Conservation (phyloP, 371 early-diverging fungal species). For the Parasitella parasitica region DNA sequence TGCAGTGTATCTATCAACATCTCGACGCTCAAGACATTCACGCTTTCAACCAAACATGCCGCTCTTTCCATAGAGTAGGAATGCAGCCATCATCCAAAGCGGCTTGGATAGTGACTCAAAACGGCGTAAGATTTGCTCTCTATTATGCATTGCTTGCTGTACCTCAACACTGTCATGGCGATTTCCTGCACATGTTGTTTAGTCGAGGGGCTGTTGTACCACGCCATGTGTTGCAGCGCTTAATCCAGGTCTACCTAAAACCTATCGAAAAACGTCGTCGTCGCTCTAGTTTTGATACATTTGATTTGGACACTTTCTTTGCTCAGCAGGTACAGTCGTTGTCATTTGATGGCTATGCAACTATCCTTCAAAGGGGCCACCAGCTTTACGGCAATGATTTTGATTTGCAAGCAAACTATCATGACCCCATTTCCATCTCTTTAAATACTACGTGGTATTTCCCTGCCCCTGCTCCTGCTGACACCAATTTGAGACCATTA, state of each 20-base stretch:
- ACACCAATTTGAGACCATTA: constrained; percentile 1
- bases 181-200: constrained; percentile 18
- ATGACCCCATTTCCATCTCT: neutral
- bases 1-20: constrained; percentile 23
- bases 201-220: constrained; percentile 26
- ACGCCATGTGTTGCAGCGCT: constrained; percentile 18
- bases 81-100: constrained; percentile 13
- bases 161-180: constrained; percentile 20
- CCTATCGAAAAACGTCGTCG: neutral
- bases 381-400: constrained; percentile 4
- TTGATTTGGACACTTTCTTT: constrained; percentile 6
- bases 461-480: constrained; percentile 4
- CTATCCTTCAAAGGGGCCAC: constrained; percentile 6
- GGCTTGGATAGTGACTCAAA: constrained; percentile 23
- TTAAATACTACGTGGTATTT: neutral
- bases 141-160: constrained; percentile 28
- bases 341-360: constrained; percentile 30
- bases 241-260: constrained; percentile 24
- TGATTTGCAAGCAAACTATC: neutral
- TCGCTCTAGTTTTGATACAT: neutral
- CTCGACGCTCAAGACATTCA: constrained; percentile 7
- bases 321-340: constrained; percentile 12
- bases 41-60: constrained; percentile 18
- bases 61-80: constrained; percentile 3
- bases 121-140: constrained; percentile 26